These are phyloP conservation scores for Hypericum perforatum DNA, from an alignment of 345 rosid genomes.

Conservation along the genomic window DNA sequence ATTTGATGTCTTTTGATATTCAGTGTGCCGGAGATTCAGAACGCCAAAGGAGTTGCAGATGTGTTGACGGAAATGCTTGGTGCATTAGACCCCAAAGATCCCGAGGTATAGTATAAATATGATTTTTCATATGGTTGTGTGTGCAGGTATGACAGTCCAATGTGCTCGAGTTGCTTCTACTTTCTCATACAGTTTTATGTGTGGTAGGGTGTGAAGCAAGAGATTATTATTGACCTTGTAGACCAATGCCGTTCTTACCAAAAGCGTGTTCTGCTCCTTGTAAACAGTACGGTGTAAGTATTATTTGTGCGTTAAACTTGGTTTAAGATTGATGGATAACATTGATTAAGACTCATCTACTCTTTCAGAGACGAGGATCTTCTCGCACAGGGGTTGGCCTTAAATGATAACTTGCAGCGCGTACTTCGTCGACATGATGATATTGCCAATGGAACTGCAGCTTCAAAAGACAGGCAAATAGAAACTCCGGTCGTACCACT, in stretches of 20 bases:
- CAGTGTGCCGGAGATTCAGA: slow-evolving; percentile 73
- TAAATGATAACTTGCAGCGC: slow-evolving; percentile 82
- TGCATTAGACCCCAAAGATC: slow-evolving; percentile 70
- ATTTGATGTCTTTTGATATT: slow-evolving; percentile 10
- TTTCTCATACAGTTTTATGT: neutral
- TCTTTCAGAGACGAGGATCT: slow-evolving; percentile 68
- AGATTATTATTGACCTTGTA: slow-evolving; percentile 78
- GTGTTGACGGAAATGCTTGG: slow-evolving; percentile 77
- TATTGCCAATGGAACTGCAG: slow-evolving; percentile 47
- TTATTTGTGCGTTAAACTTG: slow-evolving; percentile 7
- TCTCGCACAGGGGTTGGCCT: slow-evolving; percentile 70
- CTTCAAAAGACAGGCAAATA: slow-evolving; percentile 19
- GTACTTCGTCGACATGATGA: slow-evolving; percentile 75
- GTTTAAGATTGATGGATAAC: slow-evolving; percentile 3
- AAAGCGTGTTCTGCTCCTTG: slow-evolving; percentile 70
- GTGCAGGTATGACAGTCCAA: too few species aligned
- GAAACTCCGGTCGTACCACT: slow-evolving; percentile 41
- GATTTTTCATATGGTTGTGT: neutral
- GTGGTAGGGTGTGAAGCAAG: slow-evolving; percentile 76
- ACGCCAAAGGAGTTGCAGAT: slow-evolving; percentile 61
- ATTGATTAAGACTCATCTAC: slow-evolving; percentile 13
- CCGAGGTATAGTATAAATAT: slow-evolving; percentile 40
- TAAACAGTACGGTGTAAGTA: slow-evolving; percentile 59
- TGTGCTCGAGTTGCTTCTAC: too few species aligned
- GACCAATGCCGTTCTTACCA: slow-evolving; percentile 88